Evolutionary conservation across 805 yeast genomes (phyloP), one percentile per base, ranked within the genome.

Genomic region (Candida tallmaniae): DNA sequence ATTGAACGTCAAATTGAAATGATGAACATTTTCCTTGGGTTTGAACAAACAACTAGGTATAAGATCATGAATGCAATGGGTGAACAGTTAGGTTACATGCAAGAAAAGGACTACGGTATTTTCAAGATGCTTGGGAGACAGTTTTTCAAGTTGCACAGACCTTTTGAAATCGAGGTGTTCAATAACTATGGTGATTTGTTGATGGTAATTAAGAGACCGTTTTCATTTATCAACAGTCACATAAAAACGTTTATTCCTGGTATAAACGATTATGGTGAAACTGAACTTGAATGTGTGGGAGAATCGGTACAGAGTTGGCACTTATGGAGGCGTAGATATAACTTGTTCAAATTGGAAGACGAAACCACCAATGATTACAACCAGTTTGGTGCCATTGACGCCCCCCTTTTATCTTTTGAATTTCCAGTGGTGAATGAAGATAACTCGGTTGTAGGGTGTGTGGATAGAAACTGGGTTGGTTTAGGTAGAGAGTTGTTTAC

Each of bases 261-360:
- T 1, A 57, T 59, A 34, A 65, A 56, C 38, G 34, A 39, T 5
- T 44, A 60, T 23, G 63, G 68, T 30, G 50, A 61, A 15, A 46
- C 60, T 8, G 60, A 67, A 38, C 58, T 60, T 25, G 76, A 70
- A 31, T 62, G 61, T 10, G 63, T 93, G 13, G 97, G 97, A 1
- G 97, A 90, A 54, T 74, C 86, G 18, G 77, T 83, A 4, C 98
- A 93, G 58, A 80, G 83, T 44, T 93, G 96, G 96, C 97, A 93
- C 62, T 65, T 82, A 27, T 89, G 96, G 96, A 73, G 97, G 53
- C 69, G 98, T 38, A 63, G 82, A 31, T 93, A 93, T 58, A 86
- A 89, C 50, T 63, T 93, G 47, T 93, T 85, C 53, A 65, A 73
- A 44, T 55, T 68, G 32, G 68, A 66, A 18, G 65, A 60, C 26